Evolutionary conservation across 305 asterid species (phyloP), one percentile per base, ranked within the genome.

Genomic region (Ruellia speciosa): DNA sequence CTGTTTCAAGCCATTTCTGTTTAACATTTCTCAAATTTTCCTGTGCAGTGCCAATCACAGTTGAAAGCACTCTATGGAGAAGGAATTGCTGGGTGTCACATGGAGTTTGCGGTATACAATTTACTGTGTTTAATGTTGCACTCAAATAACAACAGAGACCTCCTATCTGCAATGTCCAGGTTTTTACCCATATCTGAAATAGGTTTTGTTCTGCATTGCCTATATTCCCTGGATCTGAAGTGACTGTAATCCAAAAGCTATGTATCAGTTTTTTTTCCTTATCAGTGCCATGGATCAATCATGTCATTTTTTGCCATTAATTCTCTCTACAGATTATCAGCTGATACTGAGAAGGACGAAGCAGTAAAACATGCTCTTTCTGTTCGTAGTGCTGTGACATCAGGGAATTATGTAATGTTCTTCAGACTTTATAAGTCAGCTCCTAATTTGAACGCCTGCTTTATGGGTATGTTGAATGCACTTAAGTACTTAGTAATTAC

Each of bases 131-230:
- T 75, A 52, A 81, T 93, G 61, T 67, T 84, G 75, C 96, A 93
- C 81, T 85, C 97, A 34, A 85, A 75, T 60, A 88, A 88, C 72
- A 86, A 87, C 73, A 78, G 97, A 66, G 99, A 86, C 74, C 95
- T 93, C 37, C 81, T 89, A 69, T 79, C 95, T 53, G 95, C 90
- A 45, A 88, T 93, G 99, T 93, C 97, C 70, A 93, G 99, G 99
- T 93, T 62, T 67, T 82, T 66, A 53, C 66, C 56, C 54, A 39
- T 48, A 50, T 50, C 56, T 66, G 34, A 39, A 16, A 19, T 31
- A 68, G 20, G 43, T n/a, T 53, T 57, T 60, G 41, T 37, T 28
- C 64, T n/a, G n/a, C n/a, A n/a, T n/a, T n/a, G n/a, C n/a, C 37
- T 33, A 33, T 8, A 3, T 33, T 33, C 37, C n/a, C n/a, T n/a